Base-by-base conservation (phyloP, 192 early-diverging fungal genomes). In the Coemansia sp. region DNA sequence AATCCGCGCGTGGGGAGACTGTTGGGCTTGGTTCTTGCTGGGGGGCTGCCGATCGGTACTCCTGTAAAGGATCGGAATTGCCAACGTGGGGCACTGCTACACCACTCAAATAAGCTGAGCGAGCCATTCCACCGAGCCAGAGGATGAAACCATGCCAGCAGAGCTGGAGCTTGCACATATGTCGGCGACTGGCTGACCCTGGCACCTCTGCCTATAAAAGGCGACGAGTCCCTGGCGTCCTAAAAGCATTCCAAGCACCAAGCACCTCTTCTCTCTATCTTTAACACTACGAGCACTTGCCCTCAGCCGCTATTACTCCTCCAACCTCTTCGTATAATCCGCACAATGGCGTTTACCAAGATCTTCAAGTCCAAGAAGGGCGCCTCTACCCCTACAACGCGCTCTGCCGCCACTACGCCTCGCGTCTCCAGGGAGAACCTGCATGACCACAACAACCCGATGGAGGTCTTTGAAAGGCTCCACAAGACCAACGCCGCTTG, bases 311-410 rank as follows among this genome's bases (percentile, higher is more conserved):
- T 14, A 4, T 42, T 24, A 9, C 24, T 24, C 20, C 20, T 24
- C 46, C 10, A 14, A 22, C 22, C 46, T 47, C 12, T 24, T 40
- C 24, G 22, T 19, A 47, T 25, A 47, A 22, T 42, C 46, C 8
- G 22, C 46, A 47, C 46, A 47, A 47, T 47, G 46, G 46, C 46
- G 20, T 47, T 47, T 22, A 24, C 46, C 46, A 47, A 47, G 46
- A 47, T 47, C 10, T 47, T 47, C 46, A 47, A 47, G 46, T 25
- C 46, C 46, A 47, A 47, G 46, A 47, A 47, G 46, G 6, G 17
- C 24, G 46, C 46, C 3, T 8, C 46, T 25, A 24, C 46, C 19
- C 20, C 20, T 25, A 25, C 46, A 20, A 25, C 46, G n/a, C 46
- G 46, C 46, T 47, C 46, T 25, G 46, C 46, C 46, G 20, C 46